Evolutionary conservation across 306 rosid species (phyloP), one percentile per base, ranked within the genome.

Genomic region (Prosopis cineraria): DNA sequence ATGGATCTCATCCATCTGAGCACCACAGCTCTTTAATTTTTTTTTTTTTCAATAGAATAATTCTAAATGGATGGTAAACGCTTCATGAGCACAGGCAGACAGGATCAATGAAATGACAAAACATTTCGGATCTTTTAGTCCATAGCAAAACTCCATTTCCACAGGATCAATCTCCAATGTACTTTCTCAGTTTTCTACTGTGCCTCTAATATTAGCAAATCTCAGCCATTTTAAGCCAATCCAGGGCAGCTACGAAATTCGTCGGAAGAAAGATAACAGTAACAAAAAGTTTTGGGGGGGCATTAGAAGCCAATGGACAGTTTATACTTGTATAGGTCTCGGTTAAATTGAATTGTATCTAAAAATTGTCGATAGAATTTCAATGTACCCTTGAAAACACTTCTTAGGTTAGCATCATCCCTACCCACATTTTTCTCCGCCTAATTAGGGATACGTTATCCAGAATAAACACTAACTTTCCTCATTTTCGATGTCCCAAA

Each of bases 1-100:
- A 33, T 25, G 25, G n/a, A 59, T 70, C 72, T 59, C 77, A 70
- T 56, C 75, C 53, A 37, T 62, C 36, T 62, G 63, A 45, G 17
- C 30, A 34, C 31, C 55, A 25, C 20, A 16, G 3, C 55, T 59
- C 10, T 59, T 3, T 22, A 17, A 14, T 5, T 14, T 39, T 20
- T 13, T 7, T 9, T 2, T 20, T 36, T 2, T 53, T 6, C 0
- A 1, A 24, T 27, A 9, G 27, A n/a, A 53, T 17, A 39, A 11
- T 50, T 22, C 5, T 9, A 79, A 60, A 24, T 25, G 11, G 33
- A 48, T 19, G 29, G 36, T 27, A 52, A 12, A 37, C 20, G 63
- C 5, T 30, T 41, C 9, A 14, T 37, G 67, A 48, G 30, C 71
- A 50, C 10, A 48, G 68, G 20, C 11, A 63, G 47, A 62, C 34